phyloP scores from a whole-genome alignment of 805 yeast species.

The Candida maris region DNA sequence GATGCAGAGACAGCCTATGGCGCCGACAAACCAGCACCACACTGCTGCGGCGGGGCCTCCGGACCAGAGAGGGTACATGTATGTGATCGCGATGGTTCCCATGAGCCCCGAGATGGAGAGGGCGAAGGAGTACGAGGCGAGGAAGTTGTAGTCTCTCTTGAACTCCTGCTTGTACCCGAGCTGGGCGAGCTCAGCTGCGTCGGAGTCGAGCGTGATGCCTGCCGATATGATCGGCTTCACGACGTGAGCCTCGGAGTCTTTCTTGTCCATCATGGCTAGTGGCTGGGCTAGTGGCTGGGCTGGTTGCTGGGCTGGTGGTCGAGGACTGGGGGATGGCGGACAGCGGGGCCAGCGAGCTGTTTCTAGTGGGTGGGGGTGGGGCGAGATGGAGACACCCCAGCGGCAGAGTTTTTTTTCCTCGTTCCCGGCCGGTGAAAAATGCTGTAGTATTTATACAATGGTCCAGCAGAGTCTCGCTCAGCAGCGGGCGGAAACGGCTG shows the following conservation, averaged over 20 bases:
- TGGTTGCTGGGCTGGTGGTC: too few species aligned
- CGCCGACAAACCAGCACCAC: conserved; percentile 61
- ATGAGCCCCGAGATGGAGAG: conserved; percentile 62
- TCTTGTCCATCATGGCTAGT: conserved; percentile 6
- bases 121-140: conserved; percentile 63
- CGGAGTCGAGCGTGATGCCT: conserved; percentile 27
- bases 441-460: too few species aligned
- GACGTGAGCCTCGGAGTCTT: conserved; percentile 18
- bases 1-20: conserved; percentile 49
- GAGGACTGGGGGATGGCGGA: too few species aligned
- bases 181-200: conserved; percentile 33
- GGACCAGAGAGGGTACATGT: conserved; percentile 42
- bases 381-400: too few species aligned
- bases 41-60: conserved; percentile 63
- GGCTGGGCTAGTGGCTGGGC: background rate
- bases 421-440: too few species aligned
- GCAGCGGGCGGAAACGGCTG: too few species aligned
- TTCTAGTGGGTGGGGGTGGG: too few species aligned
- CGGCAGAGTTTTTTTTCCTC: too few species aligned
- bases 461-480: too few species aligned
- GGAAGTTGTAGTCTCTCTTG: conserved; percentile 51
- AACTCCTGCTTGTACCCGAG: conserved; percentile 64
- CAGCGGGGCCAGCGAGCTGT: too few species aligned
- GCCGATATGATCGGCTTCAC: conserved; percentile 18
- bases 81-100: conserved; percentile 58